Evolutionary conservation across 78 protist species (phyloP), one percentile per base, ranked within the genome.

Genomic region (Capsaspora owczarzaki): DNA sequence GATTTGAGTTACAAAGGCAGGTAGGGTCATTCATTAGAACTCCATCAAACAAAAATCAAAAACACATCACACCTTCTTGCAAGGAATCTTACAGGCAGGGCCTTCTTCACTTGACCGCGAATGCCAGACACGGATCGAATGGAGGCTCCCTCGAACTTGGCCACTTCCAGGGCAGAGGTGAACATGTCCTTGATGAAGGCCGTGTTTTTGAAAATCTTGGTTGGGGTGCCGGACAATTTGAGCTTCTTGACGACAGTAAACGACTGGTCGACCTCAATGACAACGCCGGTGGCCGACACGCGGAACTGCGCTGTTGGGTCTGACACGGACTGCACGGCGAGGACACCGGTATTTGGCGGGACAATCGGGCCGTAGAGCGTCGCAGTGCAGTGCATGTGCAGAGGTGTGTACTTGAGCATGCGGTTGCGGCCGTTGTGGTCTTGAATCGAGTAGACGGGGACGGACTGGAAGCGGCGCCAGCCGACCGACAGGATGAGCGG

Each of bases 41-140:
- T 20, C 47, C n/a, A n/a, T n/a, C 49, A 20, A 72, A 20, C 20
- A 72, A 10, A 72, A 72, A 72, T 4, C 20, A 72, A 72, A 72
- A 74, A 27, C 41, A 35, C 71, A 2, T 41, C 44, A 23, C 42
- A 5, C 42, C 61, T 47, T 61, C 27, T 41, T 61, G 49, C 70
- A 40, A 72, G 35, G 35, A 8, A 3, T 10, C 29, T 22, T 69
- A 23, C 84, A 29, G 72, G 72, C 22, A 94, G 33, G 38, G 96
- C 96, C 77, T 83, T 89, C 86, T 98, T 98, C 66, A 98, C 76
- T 69, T 83, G 90, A 22, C 99, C 99, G 23, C 99, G 86, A 38
- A 98, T 89, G 60, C 99, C 99, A 22, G 92, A 76, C n/a, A 97
- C 99, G 46, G 99, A 96, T n/a, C 94, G 82, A n/a, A 98, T 35